Base-by-base conservation (phyloP, 306 rosid genomes). In the Fragaria nilgerrensis region DNA sequence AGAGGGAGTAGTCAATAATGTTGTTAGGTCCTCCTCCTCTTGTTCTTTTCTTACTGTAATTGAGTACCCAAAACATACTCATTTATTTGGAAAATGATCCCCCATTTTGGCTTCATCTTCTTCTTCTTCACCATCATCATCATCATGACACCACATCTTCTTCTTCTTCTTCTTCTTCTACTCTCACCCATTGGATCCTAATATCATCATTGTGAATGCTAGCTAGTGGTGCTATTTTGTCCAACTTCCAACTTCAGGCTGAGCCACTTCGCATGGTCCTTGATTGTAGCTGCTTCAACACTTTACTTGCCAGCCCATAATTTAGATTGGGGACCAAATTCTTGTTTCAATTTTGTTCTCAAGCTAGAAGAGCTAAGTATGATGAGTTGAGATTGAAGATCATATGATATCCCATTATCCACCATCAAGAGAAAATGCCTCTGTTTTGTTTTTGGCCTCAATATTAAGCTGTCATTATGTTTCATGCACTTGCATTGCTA, bases 81-180 rank as follows among this genome's bases (percentile, higher is more conserved):
- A 87, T 91, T 87, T 74, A 87, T 89, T 89, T 88, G 84, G 90
- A 93, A 89, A 90, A 91, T 82, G 89, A 87, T 86, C 20, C 84
- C 70, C 83, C 87, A 76, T 80, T 83, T 88, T 90, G 87, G 89
- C 85, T 83, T 84, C 89, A 74, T 80, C 91, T 86, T 86, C 88
- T 80, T 87, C 87, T 45, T 74, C 82, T 22, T 65, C 70, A 64
- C 68, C 89, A 86, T 89, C 79, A 64, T 67, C 68, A 79, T 29
- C 32, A 29, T 29, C 32, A 29, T 56, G 73, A 59, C 78, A 52
- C 76, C 86, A 75, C 78, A 79, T 64, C 27, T 36, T n/a, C 15
- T 50, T 25, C 61, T 47, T 52, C 61, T 47, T 52, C 52, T 36
- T 16, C 15, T 41, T 36, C 62, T 48, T 20, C 52, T 25, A 44